Percentiles rank a stretch among this genome's conserved stretches.
Conservation (phyloP, 352 stramenopile genomes). For the Globisporangium nunn region DNA sequence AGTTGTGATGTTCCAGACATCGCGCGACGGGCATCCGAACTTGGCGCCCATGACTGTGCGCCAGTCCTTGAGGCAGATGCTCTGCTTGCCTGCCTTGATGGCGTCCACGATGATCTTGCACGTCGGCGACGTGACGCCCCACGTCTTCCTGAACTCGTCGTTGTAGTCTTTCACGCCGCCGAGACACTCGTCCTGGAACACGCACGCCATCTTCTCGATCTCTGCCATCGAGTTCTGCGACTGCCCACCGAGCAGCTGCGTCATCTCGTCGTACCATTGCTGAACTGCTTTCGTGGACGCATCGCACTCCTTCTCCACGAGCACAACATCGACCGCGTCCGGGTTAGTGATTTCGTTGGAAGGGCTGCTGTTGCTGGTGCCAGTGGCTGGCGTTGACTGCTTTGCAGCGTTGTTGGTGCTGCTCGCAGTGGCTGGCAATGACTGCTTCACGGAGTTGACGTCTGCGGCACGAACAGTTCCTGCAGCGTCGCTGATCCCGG, state of each 20-base stretch:
- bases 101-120: conserved; percentile 38
- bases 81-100: conserved; percentile 28
- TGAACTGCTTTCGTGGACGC: conserved; percentile 21
- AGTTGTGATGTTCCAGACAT: conserved; percentile 7
- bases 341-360: background rate
- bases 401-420: background rate
- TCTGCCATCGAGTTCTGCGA: conserved; percentile 28
- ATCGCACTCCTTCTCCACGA: conserved; percentile 14
- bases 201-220: conserved; percentile 43
- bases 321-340: conserved; percentile 22
- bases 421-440: background rate
- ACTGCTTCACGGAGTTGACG: conserved; percentile 4
- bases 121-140: conserved; percentile 24
- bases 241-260: conserved; percentile 22
- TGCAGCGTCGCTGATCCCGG: background rate
- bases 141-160: conserved; percentile 33
- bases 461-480: conserved; percentile 2
- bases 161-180: conserved; percentile 34
- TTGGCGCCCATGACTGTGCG: conserved; percentile 27
- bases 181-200: conserved; percentile 47
- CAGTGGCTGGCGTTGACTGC: conserved; percentile 5
- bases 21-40: conserved; percentile 34
- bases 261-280: conserved; percentile 32
- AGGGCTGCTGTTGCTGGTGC: background rate
- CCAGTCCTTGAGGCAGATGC: conserved; percentile 25